These are phyloP conservation scores for Barnettozyma hawaiiensis DNA, from an alignment of 1,139 yeast species.

Conservation along the genomic window DNA sequence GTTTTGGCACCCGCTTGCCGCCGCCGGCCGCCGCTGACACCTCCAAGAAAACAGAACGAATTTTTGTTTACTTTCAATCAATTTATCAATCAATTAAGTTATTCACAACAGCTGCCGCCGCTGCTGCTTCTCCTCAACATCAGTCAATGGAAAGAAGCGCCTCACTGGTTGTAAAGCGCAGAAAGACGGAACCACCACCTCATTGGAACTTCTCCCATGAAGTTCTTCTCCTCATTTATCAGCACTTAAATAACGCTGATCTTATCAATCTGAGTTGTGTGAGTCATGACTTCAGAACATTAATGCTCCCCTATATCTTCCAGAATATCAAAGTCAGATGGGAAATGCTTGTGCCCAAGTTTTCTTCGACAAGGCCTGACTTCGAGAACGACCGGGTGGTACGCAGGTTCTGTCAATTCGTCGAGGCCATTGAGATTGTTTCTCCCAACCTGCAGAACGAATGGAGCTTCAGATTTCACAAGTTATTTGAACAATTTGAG, in stretches of 20 bases:
- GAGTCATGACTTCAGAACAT: constrained; percentile 7
- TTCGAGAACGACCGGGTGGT: neutral
- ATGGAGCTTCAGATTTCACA: constrained; percentile 29
- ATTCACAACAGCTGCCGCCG: neutral
- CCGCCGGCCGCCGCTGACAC: neutral
- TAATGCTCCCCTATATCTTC: constrained; percentile 26
- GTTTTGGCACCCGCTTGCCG: neutral
- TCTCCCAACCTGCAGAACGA: constrained; percentile 27
- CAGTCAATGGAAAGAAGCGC: neutral
- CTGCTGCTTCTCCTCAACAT: too few relatives aligned
- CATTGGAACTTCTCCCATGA: constrained; percentile 14
- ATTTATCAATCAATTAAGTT: neutral
- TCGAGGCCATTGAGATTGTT: constrained; percentile 23
- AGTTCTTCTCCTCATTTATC: constrained; percentile 11
- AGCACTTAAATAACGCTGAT: constrained; percentile 16
- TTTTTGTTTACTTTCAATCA: neutral
- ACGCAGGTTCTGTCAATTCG: constrained; percentile 8
- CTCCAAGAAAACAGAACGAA: neutral
- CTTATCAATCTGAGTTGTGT: constrained; percentile 14
- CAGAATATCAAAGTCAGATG: constrained; percentile 22
- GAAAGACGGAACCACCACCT: neutral
- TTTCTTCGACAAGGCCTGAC: constrained; percentile 1
- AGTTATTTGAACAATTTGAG: constrained; percentile 19
- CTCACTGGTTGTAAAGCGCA: neutral
- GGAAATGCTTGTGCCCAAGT: constrained; percentile 16